Base-by-base conservation (phyloP, 371 early-diverging fungal species). In the Parasitella parasitica region DNA sequence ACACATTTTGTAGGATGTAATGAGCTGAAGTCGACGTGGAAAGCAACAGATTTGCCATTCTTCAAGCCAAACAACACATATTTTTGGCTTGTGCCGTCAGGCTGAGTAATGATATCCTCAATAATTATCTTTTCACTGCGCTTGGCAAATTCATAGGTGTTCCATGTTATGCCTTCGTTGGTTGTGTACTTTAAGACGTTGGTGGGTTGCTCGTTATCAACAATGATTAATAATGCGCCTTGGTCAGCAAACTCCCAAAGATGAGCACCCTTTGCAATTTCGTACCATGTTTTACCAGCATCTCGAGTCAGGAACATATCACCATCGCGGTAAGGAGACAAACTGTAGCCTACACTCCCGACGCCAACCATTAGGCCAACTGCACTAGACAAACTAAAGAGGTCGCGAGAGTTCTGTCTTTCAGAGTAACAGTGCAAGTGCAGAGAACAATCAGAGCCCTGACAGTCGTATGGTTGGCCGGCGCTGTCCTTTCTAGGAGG, bases 351-450 rank as follows among this genome's bases (percentile, higher is more conserved):
- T 1, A 94, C 94, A 66, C 92, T 97, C 26, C 97, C 98, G 3
- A 97, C 92, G 20, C 92, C 99, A 38, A 97, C 82, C 78, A 93
- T 86, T 41, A 97, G 65, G 2, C 99, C 99, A 2, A 92, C 88
- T 4, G 96, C 94, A 18, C 91, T 86, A 0, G 88, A 73, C 0
- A 89, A 77, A 59, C 92, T 90, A 63, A 92, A 92, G 11, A 91
- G 66, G 67, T 93, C 91, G 24, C 88, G 86, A 0, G 86, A 81
- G 54, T 94, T 91, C 36, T 80, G 78, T 16, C 91, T 83, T 66
- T 91, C 91, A 4, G 94, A 89, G 58, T 90, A 94, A 43, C 91
- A 85, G 64, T 94, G 94, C 22, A 97, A 68, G 57, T 97, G 86
- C 52, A 97, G 66, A 3, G 68, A 64, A 56, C 94, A 94, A 0